A percentile compares a stretch with the other conserved stretches of the same genome.
These are phyloP conservation scores for Pezicula rhizophila DNA, from an alignment of 2,329 filamentous ascomycete species.

Conservation along the genomic window DNA sequence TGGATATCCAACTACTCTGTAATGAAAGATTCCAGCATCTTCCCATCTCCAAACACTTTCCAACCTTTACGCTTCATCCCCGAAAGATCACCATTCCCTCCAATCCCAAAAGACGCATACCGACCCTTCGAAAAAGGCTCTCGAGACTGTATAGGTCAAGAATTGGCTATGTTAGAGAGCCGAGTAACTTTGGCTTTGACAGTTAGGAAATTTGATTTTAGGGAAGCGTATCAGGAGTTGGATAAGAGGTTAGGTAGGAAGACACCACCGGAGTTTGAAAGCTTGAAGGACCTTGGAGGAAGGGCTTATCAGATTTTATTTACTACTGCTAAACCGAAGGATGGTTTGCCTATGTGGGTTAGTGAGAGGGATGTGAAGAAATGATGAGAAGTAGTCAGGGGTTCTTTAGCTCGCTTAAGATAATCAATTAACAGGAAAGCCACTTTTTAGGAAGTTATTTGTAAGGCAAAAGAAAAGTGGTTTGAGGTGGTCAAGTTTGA, in stretches of 20 bases:
- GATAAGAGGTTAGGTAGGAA: slow-evolving; percentile 4
- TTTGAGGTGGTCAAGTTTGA: too few species aligned
- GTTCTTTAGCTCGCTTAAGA: too few species aligned
- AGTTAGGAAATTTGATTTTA: slow-evolving; percentile 42
- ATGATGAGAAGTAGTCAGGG: too few species aligned
- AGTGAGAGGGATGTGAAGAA: too few species aligned
- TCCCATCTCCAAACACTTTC: slow-evolving; percentile 37
- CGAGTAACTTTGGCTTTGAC: slow-evolving; percentile 41
- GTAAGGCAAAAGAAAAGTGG: too few species aligned
- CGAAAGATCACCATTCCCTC: slow-evolving; percentile 24
- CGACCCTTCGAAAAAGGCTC: slow-evolving; percentile 49
- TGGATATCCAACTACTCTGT: slow-evolving; percentile 12
- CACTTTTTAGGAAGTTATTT: too few species aligned
- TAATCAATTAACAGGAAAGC: too few species aligned
- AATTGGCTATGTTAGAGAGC: slow-evolving; percentile 43
- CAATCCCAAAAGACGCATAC: slow-evolving; percentile 37
- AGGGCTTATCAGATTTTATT: slow-evolving; percentile 16
- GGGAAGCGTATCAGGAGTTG: slow-evolving; percentile 26
- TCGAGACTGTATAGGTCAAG: slow-evolving; percentile 51
- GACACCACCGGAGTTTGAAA: background rate
- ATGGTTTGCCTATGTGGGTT: background rate
- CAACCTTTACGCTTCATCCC: slow-evolving; percentile 40
- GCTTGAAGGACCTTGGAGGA: slow-evolving; percentile 2
- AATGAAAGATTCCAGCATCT: slow-evolving; percentile 34
- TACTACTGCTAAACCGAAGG: background rate